A percentile compares a stretch with the other conserved stretches of the same genome.
Evolutionary conservation across 2,329 filamentous ascomycete species (phyloP).

Genomic region (Atkinsonella hypoxylon): DNA sequence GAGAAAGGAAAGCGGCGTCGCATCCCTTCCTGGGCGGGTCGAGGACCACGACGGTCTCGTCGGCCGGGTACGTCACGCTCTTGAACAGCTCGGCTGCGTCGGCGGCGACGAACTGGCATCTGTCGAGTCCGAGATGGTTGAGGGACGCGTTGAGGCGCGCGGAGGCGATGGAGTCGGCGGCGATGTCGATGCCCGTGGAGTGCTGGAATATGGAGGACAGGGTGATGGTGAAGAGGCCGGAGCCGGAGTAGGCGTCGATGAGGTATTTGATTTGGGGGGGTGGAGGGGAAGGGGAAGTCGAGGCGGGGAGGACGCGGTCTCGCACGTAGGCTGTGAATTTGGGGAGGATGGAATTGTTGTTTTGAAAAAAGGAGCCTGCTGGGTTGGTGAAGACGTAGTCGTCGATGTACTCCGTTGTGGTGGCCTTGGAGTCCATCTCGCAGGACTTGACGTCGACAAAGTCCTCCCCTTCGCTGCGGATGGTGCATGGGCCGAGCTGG

Average conservation of each 20-base stretch:
- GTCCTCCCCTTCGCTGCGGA: conserved; percentile 37
- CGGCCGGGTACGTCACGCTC: conserved; percentile 56
- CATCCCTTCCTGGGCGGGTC: conserved; percentile 96
- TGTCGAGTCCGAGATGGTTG: conserved; percentile 56
- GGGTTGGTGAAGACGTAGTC: conserved; percentile 79
- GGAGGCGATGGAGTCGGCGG: conserved; percentile 62
- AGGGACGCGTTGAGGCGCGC: conserved; percentile 67
- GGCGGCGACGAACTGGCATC: conserved; percentile 77
- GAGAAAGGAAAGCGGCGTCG: conserved; percentile 69
- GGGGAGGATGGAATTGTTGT: conserved; percentile 96
- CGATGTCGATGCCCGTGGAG: conserved; percentile 84
- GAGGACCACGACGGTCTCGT: conserved; percentile 85
- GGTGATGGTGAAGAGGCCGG: conserved; percentile 92
- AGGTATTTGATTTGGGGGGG: conserved; percentile 62
- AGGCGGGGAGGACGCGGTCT: conserved; percentile 55
- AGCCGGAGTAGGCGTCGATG: conserved; percentile 95
- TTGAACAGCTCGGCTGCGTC: conserved; percentile 78
- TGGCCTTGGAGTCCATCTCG: conserved; percentile 74
- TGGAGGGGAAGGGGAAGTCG: conserved; percentile 13
- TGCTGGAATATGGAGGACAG: conserved; percentile 75
- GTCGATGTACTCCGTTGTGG: conserved; percentile 78
- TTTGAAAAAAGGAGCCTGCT: conserved; percentile 94
- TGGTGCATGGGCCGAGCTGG: conserved; percentile 19
- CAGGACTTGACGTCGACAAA: conserved; percentile 75
- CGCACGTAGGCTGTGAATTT: conserved; percentile 80